Base-by-base conservation (phyloP, 129 eudicot genomes). In the Tanacetum coccineum region DNA sequence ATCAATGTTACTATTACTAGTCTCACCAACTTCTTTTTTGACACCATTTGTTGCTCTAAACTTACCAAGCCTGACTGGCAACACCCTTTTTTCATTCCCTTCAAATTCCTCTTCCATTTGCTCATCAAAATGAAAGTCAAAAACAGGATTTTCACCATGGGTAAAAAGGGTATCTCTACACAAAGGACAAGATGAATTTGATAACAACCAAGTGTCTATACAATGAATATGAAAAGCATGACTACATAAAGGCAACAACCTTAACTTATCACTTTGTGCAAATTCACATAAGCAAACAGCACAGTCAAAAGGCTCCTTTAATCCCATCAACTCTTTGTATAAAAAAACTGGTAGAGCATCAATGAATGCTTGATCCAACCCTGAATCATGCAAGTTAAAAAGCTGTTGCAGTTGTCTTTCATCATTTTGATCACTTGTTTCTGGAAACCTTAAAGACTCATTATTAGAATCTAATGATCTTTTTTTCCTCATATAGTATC, bases 171-270 rank as follows among this genome's bases (percentile, higher is more conserved):
- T 62, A 15, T 93, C 94, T 80, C 99, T 84, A 57, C 99, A 94
- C 19, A 94, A 83, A 20, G 99, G 97, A 72, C 99, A 94, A 13
- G 90, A 81, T 26, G 99, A 94, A 73, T 89, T 94, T 55, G 99
- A 89, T 13, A 89, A 73, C 74, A 94, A 61, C 99, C 99, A 94
- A 14, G 97, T 87, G 73, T 89, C 99, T 58, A 89, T 94, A 70
- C 99, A 94, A 56, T 83, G 90, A 18, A 94, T 78, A 76, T 94
- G 99, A 74, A 94, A 94, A 58, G 99, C 99, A 83, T 94, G 99
- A 47, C 97, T 73, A 66, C 99, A 94, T 59, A 87, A 48, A 3
- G 99, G 99, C n/a, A 94, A 81, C 56, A 94, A 32, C 66, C 99
- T 84, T 14, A 94, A 42, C 51, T 85, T 79, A 46, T 94, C 99